phyloP scores from a whole-genome alignment of 139 green algal species.

The Micractinium sp. region DNA sequence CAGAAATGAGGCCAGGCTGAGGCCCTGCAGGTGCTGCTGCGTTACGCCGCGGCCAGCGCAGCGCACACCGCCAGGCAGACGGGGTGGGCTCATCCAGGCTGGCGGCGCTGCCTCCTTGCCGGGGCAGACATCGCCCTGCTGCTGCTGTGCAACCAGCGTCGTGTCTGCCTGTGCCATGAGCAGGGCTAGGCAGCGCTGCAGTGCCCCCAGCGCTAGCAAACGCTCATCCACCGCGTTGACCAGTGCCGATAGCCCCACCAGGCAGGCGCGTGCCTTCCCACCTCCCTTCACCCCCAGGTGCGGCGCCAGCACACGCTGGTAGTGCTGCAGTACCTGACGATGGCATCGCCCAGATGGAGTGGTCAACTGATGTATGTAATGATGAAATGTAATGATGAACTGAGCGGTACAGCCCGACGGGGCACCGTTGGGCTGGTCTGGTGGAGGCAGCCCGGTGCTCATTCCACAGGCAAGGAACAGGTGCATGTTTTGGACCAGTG shows the following conservation, averaged over 20 bases:
- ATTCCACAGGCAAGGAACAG: no score
- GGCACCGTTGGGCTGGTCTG: no score
- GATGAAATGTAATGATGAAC: no score
- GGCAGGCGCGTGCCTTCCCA: slow-evolving; percentile 40
- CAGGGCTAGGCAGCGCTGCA: slow-evolving; percentile 53
- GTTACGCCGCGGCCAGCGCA: slow-evolving; percentile 52
- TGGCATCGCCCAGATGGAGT: slow-evolving; percentile 24
- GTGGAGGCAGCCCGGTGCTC: no score
- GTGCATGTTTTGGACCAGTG: no score
- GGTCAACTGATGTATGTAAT: no score
- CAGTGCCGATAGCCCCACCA: slow-evolving; percentile 57
- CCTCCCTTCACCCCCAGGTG: slow-evolving; percentile 14
- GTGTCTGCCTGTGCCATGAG: slow-evolving; percentile 63
- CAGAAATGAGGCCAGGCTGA: slow-evolving; percentile 59
- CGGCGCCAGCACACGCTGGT: slow-evolving; percentile 43
- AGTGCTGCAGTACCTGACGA: slow-evolving; percentile 61
- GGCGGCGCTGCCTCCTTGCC: slow-evolving; percentile 39
- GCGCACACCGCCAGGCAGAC: slow-evolving; percentile 56
- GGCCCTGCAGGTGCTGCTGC: slow-evolving; percentile 51
- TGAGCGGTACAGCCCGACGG: no score
- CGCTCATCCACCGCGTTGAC: slow-evolving; percentile 55
- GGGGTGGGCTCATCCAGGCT: slow-evolving; percentile 66
- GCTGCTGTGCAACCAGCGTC: slow-evolving; percentile 64
- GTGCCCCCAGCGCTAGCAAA: slow-evolving; percentile 48
- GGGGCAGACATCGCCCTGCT: slow-evolving; percentile 63